Evolutionary conservation across 2,329 filamentous ascomycete species (phyloP), one percentile per base, ranked within the genome.

Genomic region (Neonectria sp.): DNA sequence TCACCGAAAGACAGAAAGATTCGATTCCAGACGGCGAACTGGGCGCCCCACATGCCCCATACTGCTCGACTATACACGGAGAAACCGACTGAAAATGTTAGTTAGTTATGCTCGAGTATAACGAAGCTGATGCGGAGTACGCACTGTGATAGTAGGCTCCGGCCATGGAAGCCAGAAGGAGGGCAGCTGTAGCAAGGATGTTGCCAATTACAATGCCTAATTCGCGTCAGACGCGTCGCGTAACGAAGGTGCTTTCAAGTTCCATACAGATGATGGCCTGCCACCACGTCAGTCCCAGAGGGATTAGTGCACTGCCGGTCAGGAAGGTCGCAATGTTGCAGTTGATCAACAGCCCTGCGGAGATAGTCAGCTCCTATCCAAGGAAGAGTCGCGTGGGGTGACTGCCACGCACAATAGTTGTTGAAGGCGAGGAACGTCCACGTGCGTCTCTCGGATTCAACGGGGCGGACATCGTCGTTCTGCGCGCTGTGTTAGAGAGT

Each of bases 391-490:
- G 25, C 13, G 37, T 21, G 40, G 13, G 21, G 27, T 27, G 43
- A 8, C 31, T n/a, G 27, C 35, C 15, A n/a, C 37, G 53, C 71
- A 84, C 84, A 85, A 58, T 79, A 84, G 71, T 84, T 84, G 69
- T 83, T 80, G 51, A 82, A 86, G 4, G 82, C 81, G 65, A 80
- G 73, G 29, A 79, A 80, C 4, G 76, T 79, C 83, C 82, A 86
- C 6, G 82, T 85, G 17, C 82, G 78, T 49, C 82, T 77, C 49
- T 71, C 79, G 1, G 78, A 73, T 65, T 84, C 83, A 31, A 85
- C 81, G 11, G 85, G 86, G 3, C 84, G 82, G 63, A 87, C 84
- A 71, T 88, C 85, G 68, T 87, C 81, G 71, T 87, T 87, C 80
- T 82, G 46, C 17, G 24, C n/a, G 27, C 7, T 21, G 15, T 4